Evolutionary conservation across 257 asterid species (phyloP), one percentile per base, ranked within the genome.

Genomic region (Rhazya stricta): DNA sequence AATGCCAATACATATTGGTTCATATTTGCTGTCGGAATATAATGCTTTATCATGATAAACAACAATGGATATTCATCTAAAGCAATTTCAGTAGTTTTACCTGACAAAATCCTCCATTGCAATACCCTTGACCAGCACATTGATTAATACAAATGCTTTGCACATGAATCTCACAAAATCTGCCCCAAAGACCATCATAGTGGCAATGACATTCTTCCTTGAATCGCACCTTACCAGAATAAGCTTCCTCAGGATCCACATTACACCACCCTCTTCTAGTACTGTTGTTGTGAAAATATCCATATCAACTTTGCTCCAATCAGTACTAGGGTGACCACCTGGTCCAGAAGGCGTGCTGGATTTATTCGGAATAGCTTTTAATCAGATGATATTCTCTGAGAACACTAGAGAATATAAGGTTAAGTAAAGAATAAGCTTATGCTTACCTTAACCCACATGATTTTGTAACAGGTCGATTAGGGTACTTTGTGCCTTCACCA

Each of bases 71-170:
- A 72, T 57, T 19, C 43, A 76, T 30, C 27, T 5, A 68, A 0
- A 39, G 71, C 62, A 72, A 42, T 19, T 62, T 77, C 76, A 65
- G 61, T 16, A 45, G 69, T 34, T 71, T 58, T 87, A 95, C 99
- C 99, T 90, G 94, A 82, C 99, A 95, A 86, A 83, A 92, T 76
- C 99, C 99, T 82, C 97, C 96, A 45, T 94, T 98, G 67, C 99
- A 95, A 53, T 78, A 58, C 54, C 99, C 98, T 60, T 81, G 86
- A 60, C 96, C 93, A 21, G 97, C 84, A 76, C 99, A 95, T 73
- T 95, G 99, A 83, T 95, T 95, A 70, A 92, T 84, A 71, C 99
- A 95, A 45, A 89, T 89, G 73, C 91, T 88, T 78, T 75, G 79
- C 42, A 91, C 98, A 10, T 96, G 91, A 46, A 79, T 85, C 89